Evolutionary conservation across 768 basidiomycete genomes (phyloP).

Genomic region (Collybiopsis luxurians): DNA sequence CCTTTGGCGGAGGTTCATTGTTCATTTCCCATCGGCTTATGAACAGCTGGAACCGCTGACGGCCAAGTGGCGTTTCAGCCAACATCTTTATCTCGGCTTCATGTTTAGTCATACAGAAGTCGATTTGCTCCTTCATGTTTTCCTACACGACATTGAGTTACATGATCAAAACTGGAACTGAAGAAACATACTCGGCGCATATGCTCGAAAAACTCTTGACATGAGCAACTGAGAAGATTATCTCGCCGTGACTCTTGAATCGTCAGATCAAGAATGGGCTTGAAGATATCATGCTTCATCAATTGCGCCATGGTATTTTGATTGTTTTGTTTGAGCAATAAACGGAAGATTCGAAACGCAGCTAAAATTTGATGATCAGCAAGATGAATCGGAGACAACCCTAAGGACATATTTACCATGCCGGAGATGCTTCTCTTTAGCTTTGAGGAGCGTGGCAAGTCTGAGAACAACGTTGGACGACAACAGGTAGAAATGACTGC

Average conservation of each 20-base stretch:
- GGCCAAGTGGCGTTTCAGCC: conserved; percentile 55
- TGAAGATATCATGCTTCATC: conserved; percentile 80
- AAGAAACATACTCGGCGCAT: conserved; percentile 69
- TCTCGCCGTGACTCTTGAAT: conserved; percentile 80
- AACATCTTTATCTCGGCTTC: conserved; percentile 64
- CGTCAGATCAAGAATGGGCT: conserved; percentile 83
- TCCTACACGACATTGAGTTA: conserved; percentile 46
- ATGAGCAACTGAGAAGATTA: conserved; percentile 91
- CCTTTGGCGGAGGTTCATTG: conserved; percentile 68
- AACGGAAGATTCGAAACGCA: conserved; percentile 88
- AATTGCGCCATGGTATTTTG: conserved; percentile 70
- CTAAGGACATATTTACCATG: conserved; percentile 60
- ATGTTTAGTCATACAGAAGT: conserved; percentile 78
- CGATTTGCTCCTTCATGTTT: conserved; percentile 83
- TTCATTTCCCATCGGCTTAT: conserved; percentile 90
- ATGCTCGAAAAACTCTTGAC: conserved; percentile 93
- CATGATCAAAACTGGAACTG: background rate
- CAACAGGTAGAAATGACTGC: conserved; percentile 87
- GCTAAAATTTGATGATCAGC: conserved; percentile 43
- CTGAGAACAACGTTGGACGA: conserved; percentile 73
- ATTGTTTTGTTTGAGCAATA: conserved; percentile 81
- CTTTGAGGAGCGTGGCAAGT: conserved; percentile 73
- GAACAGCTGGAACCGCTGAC: conserved; percentile 68
- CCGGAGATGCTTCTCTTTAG: conserved; percentile 88
- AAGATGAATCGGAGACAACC: conserved; percentile 8